Conservation (phyloP, 495 filamentous ascomycete species). For the Astrocystis sublimbata region DNA sequence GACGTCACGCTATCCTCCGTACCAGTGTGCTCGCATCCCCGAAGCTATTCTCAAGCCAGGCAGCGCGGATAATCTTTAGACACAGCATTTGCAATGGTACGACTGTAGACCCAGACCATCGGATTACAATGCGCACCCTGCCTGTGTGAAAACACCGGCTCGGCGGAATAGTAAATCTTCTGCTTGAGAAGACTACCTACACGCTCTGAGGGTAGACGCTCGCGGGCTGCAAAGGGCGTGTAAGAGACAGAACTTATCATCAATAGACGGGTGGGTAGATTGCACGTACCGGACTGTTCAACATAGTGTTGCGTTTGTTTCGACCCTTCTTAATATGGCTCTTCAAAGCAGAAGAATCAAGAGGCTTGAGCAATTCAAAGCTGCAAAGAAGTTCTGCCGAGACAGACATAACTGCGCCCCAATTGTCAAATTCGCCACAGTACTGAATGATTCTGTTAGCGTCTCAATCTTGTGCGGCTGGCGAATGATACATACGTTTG, state of each 20-base stretch:
- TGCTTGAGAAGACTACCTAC: slow-evolving; percentile 25
- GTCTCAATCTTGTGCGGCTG: neutral
- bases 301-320: slow-evolving; percentile 83
- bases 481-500: slow-evolving; percentile 70
- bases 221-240: slow-evolving; percentile 38
- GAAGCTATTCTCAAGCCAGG: neutral
- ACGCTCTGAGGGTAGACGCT: slow-evolving; percentile 54
- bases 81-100: neutral
- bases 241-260: slow-evolving; percentile 18
- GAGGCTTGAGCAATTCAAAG: slow-evolving; percentile 93
- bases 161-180: slow-evolving; percentile 10
- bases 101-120: neutral
- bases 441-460: slow-evolving; percentile 58
- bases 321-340: slow-evolving; percentile 98
- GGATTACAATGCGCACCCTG: neutral
- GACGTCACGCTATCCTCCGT: neutral
- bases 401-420: slow-evolving; percentile 98
- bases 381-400: slow-evolving; percentile 91
- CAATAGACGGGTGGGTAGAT: slow-evolving; percentile 4
- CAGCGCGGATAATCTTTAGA: neutral
- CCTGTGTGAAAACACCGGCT: slow-evolving; percentile 10
- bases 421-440: slow-evolving; percentile 99
- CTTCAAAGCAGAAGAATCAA: slow-evolving; percentile 96
- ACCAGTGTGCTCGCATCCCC: neutral
- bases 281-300: slow-evolving; percentile 84